Evolutionary conservation across 2,329 filamentous ascomycete species (phyloP), one percentile per base, ranked within the genome.

Genomic region (Colletotrichum cuscutae): DNA sequence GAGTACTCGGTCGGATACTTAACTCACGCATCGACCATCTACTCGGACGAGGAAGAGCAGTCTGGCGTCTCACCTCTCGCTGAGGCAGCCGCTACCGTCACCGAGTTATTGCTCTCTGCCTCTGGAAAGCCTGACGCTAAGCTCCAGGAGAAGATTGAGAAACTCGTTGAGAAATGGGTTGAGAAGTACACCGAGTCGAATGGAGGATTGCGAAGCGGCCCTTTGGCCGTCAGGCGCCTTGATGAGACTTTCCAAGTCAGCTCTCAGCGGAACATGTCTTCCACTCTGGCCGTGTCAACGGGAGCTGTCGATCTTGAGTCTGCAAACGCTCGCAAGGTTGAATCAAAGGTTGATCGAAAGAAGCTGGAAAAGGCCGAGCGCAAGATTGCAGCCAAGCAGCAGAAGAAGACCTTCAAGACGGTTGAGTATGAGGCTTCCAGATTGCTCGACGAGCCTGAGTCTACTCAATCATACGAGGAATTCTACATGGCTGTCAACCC

Each of bases 401-500:
- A 95, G 86, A 97, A 97, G 88, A 99, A 99, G 87, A 91, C 92
- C 46, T 98, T 97, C 92, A 98, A 98, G 89, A 98, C 93, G 68
- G 97, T 99, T 77, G 94, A 98, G 84, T 99, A 99, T 82, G 97
- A 99, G 85, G 94, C 97, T 0, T 98, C 97, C 13, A 92, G 92
- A 77, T 87, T 99, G 76, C 91, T 99, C 76, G 93, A 97, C 80
- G 90, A 94, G 83, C 89, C 94, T 4, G 93, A 96, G 78, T 90
- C 92, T 78, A 87, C 95, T 13, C 93, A 98, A 87, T 97, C 95
- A 53, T 99, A 99, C 82, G 97, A 99, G 84, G 97, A 99, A 82
- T 98, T 99, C 85, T 99, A 97, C 89, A 98, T 99, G 97, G 93
- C 95, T 66, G 97, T 99, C 86, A 99, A 99, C 83, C 97, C 97